These are phyloP conservation scores for Trichosporon inkin DNA, from an alignment of 1,284 basidiomycete genomes.

Conservation along the genomic window DNA sequence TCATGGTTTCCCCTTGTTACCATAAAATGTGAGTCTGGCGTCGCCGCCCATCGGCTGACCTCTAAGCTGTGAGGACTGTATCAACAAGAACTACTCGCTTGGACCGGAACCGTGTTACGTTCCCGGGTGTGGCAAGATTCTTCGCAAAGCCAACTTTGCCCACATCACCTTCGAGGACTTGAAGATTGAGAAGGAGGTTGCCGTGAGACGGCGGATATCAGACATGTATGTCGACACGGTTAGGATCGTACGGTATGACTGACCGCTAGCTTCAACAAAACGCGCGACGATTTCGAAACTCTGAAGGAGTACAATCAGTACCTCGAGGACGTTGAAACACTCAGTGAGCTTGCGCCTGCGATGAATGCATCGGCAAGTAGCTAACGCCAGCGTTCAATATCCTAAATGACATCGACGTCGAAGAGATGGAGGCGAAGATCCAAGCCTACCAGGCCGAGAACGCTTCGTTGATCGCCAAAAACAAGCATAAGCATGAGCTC, in stretches of 20 bases:
- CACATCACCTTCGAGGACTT: conserved; percentile 98
- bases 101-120: conserved; percentile 84
- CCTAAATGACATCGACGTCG: conserved; percentile 83
- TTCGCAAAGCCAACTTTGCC: conserved; percentile 88
- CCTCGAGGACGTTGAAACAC: conserved; percentile 91
- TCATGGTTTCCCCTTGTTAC: conserved; percentile 94
- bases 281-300: conserved; percentile 79
- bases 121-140: conserved; percentile 85
- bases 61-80: conserved; percentile 93
- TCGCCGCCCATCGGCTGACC: neutral
- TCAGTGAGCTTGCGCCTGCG: conserved; percentile 59
- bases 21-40: conserved; percentile 78
- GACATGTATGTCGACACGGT: conserved; percentile 61
- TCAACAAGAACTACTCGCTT: conserved; percentile 91
- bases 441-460: conserved; percentile 74
- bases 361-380: neutral
- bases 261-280: conserved; percentile 77
- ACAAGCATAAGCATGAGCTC: conserved; percentile 65
- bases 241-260: conserved; percentile 13
- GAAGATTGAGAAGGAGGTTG: conserved; percentile 92
- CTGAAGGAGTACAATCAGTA: conserved; percentile 90
- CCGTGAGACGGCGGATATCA: conserved; percentile 75
- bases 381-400: conserved; percentile 73
- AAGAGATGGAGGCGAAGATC: conserved; percentile 78
- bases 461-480: conserved; percentile 69